Conservation (phyloP, 2,329 filamentous ascomycete genomes). For the Metarhizium rileyi region DNA sequence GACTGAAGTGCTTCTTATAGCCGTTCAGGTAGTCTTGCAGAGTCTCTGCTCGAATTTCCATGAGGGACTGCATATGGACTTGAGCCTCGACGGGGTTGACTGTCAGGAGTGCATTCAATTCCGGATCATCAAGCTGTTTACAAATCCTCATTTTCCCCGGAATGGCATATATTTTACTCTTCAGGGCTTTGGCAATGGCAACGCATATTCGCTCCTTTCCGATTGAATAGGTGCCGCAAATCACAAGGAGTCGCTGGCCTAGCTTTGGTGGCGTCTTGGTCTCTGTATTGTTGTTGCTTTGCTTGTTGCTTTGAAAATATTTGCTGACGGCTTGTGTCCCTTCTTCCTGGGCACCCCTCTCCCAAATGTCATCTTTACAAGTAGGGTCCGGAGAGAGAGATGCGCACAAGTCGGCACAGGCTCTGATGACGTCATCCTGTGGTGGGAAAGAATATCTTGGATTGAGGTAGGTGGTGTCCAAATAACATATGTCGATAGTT, state of each 20-base stretch:
- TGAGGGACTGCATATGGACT: slow-evolving; percentile 94
- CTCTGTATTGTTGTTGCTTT: slow-evolving; percentile 19
- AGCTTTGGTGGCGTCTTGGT: slow-evolving; percentile 12
- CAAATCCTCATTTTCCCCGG: slow-evolving; percentile 77
- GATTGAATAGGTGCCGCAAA: slow-evolving; percentile 96
- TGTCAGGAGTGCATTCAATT: slow-evolving; percentile 70
- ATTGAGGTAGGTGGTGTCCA: slow-evolving; percentile 95
- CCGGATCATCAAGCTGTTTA: slow-evolving; percentile 73
- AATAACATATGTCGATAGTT: slow-evolving; percentile 88
- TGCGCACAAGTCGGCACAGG: slow-evolving; percentile 83
- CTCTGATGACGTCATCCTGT: slow-evolving; percentile 76
- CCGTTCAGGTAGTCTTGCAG: slow-evolving; percentile 78
- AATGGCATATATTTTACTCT: slow-evolving; percentile 82
- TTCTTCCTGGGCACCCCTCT: slow-evolving; percentile 30
- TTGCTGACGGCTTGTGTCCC: slow-evolving; percentile 39
- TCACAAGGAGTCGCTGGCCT: slow-evolving; percentile 63
- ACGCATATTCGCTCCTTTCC: slow-evolving; percentile 95
- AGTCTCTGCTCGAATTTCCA: slow-evolving; percentile 87
- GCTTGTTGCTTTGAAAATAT: slow-evolving; percentile 36
- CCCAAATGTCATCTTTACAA: slow-evolving; percentile 37
- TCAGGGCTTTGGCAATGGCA: slow-evolving; percentile 77
- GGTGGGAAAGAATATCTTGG: slow-evolving; percentile 91
- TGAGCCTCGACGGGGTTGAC: slow-evolving; percentile 74
- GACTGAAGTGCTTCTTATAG: slow-evolving; percentile 72
- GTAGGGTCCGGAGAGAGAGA: slow-evolving; percentile 57